Conservation (phyloP, 2,329 filamentous ascomycete species). For the Cladosporium sp. region DNA sequence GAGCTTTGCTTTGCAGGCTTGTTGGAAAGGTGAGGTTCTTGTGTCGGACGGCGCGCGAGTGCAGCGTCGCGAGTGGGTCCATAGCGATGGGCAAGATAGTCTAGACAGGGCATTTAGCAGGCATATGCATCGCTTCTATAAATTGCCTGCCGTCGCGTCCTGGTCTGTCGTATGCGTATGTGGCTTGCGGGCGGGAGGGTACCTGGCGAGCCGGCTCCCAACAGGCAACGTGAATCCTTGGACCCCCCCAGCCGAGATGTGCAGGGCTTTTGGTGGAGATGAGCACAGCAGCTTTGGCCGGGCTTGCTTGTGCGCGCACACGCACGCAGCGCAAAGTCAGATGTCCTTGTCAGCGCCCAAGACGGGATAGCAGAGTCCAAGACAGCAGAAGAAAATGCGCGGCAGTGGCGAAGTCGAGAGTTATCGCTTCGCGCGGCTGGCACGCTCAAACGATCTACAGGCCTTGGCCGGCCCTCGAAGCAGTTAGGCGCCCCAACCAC, state of each 20-base stretch:
- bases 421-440: not conserved
- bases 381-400: not conserved
- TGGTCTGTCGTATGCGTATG: not conserved
- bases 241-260: not conserved
- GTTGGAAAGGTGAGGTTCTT: not conserved
- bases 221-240: not conserved
- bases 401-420: not conserved
- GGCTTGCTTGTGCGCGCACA: not conserved
- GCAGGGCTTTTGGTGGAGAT: not conserved
- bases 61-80: not conserved
- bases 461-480: too few relatives aligned
- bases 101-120: not conserved
- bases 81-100: not conserved
- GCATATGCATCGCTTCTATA: not conserved
- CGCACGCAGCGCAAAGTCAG: not conserved
- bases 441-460: too few relatives aligned
- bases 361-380: not conserved
- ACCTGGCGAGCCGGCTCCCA: not conserved
- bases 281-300: not conserved
- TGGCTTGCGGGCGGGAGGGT: not conserved
- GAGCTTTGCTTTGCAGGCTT: constrained; percentile 7
- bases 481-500: too few relatives aligned
- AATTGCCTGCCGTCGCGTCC: not conserved
- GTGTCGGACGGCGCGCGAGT: not conserved
- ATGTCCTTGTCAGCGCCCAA: not conserved